phyloP scores from a whole-genome alignment of 2,329 filamentous ascomycete species.

The Botrytis fragariae region DNA sequence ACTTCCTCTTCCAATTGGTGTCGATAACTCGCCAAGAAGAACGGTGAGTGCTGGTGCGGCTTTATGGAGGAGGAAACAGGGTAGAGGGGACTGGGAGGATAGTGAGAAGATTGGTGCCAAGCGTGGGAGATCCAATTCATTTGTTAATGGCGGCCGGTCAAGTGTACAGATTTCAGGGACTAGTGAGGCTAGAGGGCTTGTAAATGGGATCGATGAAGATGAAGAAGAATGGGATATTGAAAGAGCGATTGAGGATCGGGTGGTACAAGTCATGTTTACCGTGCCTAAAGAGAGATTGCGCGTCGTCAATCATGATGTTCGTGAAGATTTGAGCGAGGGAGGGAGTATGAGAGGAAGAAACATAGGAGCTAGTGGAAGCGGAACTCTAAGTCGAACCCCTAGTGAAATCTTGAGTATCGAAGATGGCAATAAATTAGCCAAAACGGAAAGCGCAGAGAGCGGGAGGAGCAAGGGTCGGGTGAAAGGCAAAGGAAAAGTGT shows the following conservation, averaged over 20 bases:
- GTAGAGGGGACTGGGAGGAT: constrained; percentile 51
- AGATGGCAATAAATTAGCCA: constrained; percentile 2
- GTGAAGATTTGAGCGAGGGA: constrained; percentile 44
- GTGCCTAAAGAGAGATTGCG: constrained; percentile 81
- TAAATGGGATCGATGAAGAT: constrained; percentile 30
- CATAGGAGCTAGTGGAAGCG: constrained; percentile 30
- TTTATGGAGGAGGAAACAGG: constrained; percentile 49
- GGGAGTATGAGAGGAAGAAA: constrained; percentile 37
- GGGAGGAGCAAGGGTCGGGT: constrained; percentile 22
- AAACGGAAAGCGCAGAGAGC: constrained; percentile 15
- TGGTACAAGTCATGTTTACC: constrained; percentile 88
- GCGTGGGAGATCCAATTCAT: constrained; percentile 27
- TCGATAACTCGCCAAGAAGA: constrained; percentile 37
- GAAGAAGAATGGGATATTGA: constrained; percentile 72
- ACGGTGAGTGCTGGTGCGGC: constrained; percentile 48
- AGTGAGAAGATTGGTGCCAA: constrained; percentile 24
- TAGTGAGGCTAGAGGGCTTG: background rate
- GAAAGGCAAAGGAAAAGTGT: constrained; percentile 28
- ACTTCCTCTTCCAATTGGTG: constrained; percentile 32
- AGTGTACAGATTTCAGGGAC: constrained; percentile 3
- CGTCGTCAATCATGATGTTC: constrained; percentile 81
- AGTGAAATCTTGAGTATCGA: constrained; percentile 21
- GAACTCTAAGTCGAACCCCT: constrained; percentile 1
- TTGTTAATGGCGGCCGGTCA: constrained; percentile 22
- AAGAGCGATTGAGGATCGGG: constrained; percentile 64